Evolutionary conservation across 129 eudicot genomes (phyloP).

Genomic region (Rutidosis leptorrhynchoides): DNA sequence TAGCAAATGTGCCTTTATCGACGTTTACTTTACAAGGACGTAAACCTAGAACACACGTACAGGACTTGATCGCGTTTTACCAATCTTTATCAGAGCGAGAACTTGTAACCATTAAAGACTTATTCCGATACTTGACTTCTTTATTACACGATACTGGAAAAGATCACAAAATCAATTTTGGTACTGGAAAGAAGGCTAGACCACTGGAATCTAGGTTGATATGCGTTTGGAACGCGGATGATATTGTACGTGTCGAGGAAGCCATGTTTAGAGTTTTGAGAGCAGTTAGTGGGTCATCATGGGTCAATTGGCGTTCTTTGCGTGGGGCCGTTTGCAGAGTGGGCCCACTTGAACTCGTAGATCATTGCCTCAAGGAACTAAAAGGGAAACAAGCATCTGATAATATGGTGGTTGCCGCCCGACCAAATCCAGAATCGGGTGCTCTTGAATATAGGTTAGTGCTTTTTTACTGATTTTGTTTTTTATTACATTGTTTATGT

Average conservation of each 20-base stretch:
- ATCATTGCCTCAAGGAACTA: conserved; percentile 82
- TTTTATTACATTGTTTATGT: too few species aligned
- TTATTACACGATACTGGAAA: conserved; percentile 54
- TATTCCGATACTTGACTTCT: conserved; percentile 50
- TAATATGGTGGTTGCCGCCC: conserved; percentile 63
- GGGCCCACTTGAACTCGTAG: conserved; percentile 79
- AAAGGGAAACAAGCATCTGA: conserved; percentile 69
- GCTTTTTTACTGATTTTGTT: too few species aligned
- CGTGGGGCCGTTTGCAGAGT: conserved; percentile 85
- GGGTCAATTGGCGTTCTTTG: conserved; percentile 91
- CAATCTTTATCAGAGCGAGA: conserved; percentile 68
- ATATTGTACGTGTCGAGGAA: conserved; percentile 63
- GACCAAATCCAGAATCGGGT: conserved; percentile 64
- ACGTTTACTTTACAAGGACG: conserved; percentile 55
- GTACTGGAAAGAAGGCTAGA: conserved; percentile 40
- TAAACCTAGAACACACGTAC: conserved; percentile 67
- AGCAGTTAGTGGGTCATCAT: conserved; percentile 69
- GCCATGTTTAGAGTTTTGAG: conserved; percentile 80
- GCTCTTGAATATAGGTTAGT: conserved; percentile 80
- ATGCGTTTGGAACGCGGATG: conserved; percentile 59
- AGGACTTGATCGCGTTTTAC: conserved; percentile 66
- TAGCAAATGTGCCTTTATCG: conserved; percentile 60
- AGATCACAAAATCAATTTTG: conserved; percentile 24
- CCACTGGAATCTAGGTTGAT: conserved; percentile 46
- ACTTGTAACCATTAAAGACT: conserved; percentile 60